A percentile compares a stretch with the other conserved stretches of the same genome.
Conservation (phyloP, 768 basidiomycete genomes). For the Hygrophoropsis aurantiaca region DNA sequence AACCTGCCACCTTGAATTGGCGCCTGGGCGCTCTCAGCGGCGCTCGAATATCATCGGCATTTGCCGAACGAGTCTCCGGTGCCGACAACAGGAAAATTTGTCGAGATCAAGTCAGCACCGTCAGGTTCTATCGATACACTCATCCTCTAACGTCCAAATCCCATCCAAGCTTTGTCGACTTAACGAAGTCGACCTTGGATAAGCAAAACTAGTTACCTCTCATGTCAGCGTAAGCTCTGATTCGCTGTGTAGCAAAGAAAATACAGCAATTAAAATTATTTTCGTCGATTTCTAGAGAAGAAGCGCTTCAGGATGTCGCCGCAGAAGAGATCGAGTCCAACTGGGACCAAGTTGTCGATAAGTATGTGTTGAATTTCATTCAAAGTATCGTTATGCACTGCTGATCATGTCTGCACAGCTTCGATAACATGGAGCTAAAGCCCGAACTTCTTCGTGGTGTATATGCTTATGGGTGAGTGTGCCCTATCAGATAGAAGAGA, state of each 20-base stretch:
- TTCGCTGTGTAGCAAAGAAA: not conserved
- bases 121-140: slow-evolving; percentile 10
- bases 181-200: slow-evolving; percentile 41
- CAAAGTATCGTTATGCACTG: not conserved
- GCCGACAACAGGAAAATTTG: slow-evolving; percentile 17
- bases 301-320: slow-evolving; percentile 75
- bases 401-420: slow-evolving; percentile 49
- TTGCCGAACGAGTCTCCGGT: slow-evolving; percentile 9
- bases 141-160: slow-evolving; percentile 1
- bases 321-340: slow-evolving; percentile 96
- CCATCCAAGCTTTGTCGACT: slow-evolving; percentile 39
- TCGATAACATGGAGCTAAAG: slow-evolving; percentile 98
- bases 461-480: slow-evolving; percentile 90
- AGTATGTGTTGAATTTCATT: slow-evolving; percentile 52
- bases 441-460: slow-evolving; percentile 95
- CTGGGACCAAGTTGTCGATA: slow-evolving; percentile 97
- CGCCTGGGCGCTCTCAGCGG: too few species aligned
- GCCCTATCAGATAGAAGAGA: slow-evolving; percentile 2
- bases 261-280: slow-evolving; percentile 1
- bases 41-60: slow-evolving; percentile 12
- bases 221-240: slow-evolving; percentile 49
- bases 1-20: too few species aligned
- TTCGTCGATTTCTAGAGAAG: slow-evolving; percentile 48
- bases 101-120: slow-evolving; percentile 6
- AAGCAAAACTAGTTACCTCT: slow-evolving; percentile 30